A percentile compares a stretch with the other conserved stretches of the same genome.
Evolutionary conservation across 164 flowering plant genomes (phyloP).

Genomic region (Macadamia tetraphylla): DNA sequence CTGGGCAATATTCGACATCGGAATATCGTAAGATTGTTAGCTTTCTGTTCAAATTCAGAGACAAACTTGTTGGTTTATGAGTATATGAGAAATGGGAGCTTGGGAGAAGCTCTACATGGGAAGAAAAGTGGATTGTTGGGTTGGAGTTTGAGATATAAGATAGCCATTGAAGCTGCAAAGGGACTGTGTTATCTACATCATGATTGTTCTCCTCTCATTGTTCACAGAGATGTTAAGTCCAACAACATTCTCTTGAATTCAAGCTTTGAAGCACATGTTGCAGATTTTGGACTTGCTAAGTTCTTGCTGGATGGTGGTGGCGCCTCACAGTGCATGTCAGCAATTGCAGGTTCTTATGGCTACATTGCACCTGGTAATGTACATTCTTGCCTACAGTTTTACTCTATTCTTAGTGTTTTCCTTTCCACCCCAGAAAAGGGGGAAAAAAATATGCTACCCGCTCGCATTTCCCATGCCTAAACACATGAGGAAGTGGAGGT

Average conservation of each 20-base stretch:
- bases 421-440: too few relatives aligned
- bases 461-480: too few relatives aligned
- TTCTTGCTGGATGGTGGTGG: conserved; percentile 61
- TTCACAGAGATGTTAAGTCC: conserved; percentile 72
- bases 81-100: conserved; percentile 77
- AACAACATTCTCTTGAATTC: conserved; percentile 71
- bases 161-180: conserved; percentile 60
- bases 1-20: conserved; percentile 83
- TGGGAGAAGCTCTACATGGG: conserved; percentile 67
- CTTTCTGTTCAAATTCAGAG: conserved; percentile 73
- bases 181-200: conserved; percentile 76
- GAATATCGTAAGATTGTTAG: conserved; percentile 76
- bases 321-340: conserved; percentile 75
- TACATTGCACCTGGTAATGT: conserved; percentile 86
- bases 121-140: conserved; percentile 44
- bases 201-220: conserved; percentile 63
- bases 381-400: neutral
- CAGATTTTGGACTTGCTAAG: conserved; percentile 93
- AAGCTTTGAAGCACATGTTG: conserved; percentile 70
- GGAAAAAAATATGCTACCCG: too few relatives aligned
- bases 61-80: conserved; percentile 66
- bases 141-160: conserved; percentile 63
- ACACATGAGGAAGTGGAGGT: too few relatives aligned
- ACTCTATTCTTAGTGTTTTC: neutral
- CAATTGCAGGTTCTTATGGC: conserved; percentile 93